Conservation (phyloP, 225 moss, liverwort and hornwort genomes). For the Polytrichum commune region DNA sequence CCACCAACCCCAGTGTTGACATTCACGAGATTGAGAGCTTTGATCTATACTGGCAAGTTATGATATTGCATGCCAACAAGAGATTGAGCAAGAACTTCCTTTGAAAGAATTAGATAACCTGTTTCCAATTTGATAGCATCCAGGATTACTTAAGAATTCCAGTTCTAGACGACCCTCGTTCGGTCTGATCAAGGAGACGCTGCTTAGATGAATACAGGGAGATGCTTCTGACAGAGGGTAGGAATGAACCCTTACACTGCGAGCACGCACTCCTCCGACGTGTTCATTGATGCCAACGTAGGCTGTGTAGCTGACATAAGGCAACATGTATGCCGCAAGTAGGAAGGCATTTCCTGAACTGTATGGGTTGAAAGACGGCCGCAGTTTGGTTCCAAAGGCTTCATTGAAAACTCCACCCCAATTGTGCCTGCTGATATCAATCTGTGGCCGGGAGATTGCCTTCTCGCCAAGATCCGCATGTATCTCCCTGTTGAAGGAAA, state of each 20-base stretch:
- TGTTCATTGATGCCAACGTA: constrained; percentile 40
- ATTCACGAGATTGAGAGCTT: too few relatives aligned
- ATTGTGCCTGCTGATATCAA: constrained; percentile 45
- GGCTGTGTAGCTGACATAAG: constrained; percentile 51
- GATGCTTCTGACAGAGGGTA: too few relatives aligned
- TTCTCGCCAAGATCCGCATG: constrained; percentile 32
- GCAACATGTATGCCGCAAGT: constrained; percentile 52
- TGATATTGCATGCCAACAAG: too few relatives aligned
- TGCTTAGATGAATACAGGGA: too few relatives aligned
- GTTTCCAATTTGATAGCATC: too few relatives aligned
- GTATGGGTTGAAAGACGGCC: constrained; percentile 54
- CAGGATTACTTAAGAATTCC: neutral
- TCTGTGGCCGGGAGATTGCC: constrained; percentile 40
- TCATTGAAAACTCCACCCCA: constrained; percentile 53
- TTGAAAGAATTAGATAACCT: too few relatives aligned
- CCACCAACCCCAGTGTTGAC: neutral
- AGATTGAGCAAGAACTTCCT: too few relatives aligned
- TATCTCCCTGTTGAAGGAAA: constrained; percentile 25
- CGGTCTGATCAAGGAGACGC: too few relatives aligned
- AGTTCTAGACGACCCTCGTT: neutral
- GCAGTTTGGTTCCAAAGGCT: constrained; percentile 47
- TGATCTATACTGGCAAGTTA: too few relatives aligned
- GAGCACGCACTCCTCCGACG: constrained; percentile 28
- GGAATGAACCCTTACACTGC: constrained; percentile 21
- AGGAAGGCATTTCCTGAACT: constrained; percentile 46